Percentiles rank a stretch among this genome's conserved stretches.
phyloP scores from a whole-genome alignment of 1,139 yeast genomes.

The Martiniozyma asiatica region DNA sequence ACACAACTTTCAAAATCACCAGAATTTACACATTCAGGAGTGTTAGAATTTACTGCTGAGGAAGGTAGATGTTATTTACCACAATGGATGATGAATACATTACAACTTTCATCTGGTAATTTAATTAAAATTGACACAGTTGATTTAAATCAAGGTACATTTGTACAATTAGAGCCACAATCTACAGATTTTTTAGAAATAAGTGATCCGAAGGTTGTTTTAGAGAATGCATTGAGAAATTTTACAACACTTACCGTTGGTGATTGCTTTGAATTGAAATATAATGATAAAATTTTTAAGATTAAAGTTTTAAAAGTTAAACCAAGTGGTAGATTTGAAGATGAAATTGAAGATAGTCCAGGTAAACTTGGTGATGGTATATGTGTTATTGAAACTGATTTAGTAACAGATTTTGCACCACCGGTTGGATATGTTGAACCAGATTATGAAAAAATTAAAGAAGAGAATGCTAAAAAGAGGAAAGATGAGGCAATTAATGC shows the following conservation, averaged over 20 bases:
- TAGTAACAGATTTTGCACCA: constrained; percentile 96
- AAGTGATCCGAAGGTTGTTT: constrained; percentile 90
- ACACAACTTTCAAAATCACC: constrained; percentile 12
- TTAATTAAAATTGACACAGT: constrained; percentile 63
- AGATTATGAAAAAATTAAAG: constrained; percentile 20
- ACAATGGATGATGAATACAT: constrained; percentile 89
- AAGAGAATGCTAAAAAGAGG: constrained; percentile 17
- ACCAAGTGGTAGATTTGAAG: constrained; percentile 58
- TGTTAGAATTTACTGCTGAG: constrained; percentile 90
- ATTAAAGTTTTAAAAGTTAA: constrained; percentile 81
- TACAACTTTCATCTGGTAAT: constrained; percentile 66
- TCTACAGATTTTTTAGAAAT: constrained; percentile 87
- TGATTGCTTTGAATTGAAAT: constrained; percentile 77
- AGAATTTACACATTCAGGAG: constrained; percentile 79
- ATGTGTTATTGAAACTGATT: constrained; percentile 93
- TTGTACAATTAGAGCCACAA: constrained; percentile 93
- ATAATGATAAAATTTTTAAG: constrained; percentile 68
- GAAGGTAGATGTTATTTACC: constrained; percentile 95
- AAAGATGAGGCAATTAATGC: constrained; percentile 18
- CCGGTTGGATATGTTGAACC: constrained; percentile 94
- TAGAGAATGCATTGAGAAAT: constrained; percentile 82
- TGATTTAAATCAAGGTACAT: constrained; percentile 74
- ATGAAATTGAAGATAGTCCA: too few relatives aligned
- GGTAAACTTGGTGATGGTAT: constrained; percentile 51
- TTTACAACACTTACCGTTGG: constrained; percentile 79